These are phyloP conservation scores for Chalaropsis thielavioides DNA, from an alignment of 2,329 filamentous ascomycete species.

Conservation along the genomic window DNA sequence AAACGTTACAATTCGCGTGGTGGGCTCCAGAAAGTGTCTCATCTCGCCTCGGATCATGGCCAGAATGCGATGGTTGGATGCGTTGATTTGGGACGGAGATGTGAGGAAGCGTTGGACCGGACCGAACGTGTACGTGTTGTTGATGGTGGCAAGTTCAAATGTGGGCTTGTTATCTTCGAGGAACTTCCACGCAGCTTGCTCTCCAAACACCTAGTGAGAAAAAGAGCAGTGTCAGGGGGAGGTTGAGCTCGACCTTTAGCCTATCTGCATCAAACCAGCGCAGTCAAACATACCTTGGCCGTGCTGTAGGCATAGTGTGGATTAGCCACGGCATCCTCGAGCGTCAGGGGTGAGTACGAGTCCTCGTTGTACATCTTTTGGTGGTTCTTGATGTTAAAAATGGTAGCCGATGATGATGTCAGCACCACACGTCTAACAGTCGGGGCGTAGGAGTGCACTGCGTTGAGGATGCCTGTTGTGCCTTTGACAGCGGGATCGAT, in stretches of 20 bases:
- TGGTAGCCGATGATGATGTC: slow-evolving; percentile 34
- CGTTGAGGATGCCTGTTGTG: slow-evolving; percentile 35
- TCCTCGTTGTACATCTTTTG: slow-evolving; percentile 21
- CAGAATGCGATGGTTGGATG: slow-evolving; percentile 45
- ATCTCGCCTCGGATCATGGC: slow-evolving; percentile 48
- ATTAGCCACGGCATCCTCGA: slow-evolving; percentile 19
- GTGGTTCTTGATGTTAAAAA: slow-evolving; percentile 28
- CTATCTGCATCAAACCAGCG: not conserved
- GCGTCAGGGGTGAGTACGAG: slow-evolving; percentile 24
- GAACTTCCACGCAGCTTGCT: slow-evolving; percentile 48
- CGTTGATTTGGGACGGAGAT: slow-evolving; percentile 35
- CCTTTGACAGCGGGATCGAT: slow-evolving; percentile 42
- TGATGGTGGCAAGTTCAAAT: slow-evolving; percentile 49
- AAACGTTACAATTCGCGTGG: slow-evolving; percentile 28
- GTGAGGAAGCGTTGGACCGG: slow-evolving; percentile 38
- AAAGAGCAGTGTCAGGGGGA: not conserved
- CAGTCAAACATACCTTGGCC: slow-evolving; percentile 21
- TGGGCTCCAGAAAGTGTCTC: slow-evolving; percentile 42
- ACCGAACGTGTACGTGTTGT: slow-evolving; percentile 48
- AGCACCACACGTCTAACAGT: slow-evolving; percentile 49
- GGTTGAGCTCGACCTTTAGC: not conserved
- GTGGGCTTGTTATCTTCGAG: slow-evolving; percentile 25
- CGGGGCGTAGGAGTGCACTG: slow-evolving; percentile 30
- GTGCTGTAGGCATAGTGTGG: slow-evolving; percentile 24
- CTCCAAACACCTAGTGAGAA: slow-evolving; percentile 38